Base-by-base conservation (phyloP, 1,284 basidiomycete genomes). In the Meripilus lineatus region DNA sequence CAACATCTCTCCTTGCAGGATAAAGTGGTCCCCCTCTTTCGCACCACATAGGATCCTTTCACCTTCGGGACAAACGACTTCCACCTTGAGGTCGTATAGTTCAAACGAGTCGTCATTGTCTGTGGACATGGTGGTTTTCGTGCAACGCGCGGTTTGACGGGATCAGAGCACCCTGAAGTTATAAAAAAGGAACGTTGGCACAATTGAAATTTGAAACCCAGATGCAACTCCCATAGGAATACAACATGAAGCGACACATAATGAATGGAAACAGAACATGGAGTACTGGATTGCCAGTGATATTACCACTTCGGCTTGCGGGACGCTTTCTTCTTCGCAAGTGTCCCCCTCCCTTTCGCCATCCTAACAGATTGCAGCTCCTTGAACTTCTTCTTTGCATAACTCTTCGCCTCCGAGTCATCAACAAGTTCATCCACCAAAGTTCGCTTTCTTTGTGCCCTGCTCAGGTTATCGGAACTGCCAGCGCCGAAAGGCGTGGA, bases 331-430 rank as follows among this genome's bases (percentile, higher is more conserved):
- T 81, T 89, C 51, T 78, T 78, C 48, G 74, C 77, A 11, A 89
- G 69, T 7, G 87, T 91, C 42, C 84, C 85, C 49, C 78, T 75
- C 8, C 90, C 91, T 58, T 73, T 82, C 35, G 82, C 81, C 44
- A 81, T 85, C 53, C 84, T 75, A 47, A 78, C 77, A 22, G 64
- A 61, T 65, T 93, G 89, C 46, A 96, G 65, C 51, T 95, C 91
- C 48, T 78, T 79, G 64, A 93, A 97, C 70, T 97, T 98, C 69
- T 84, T 83, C 71, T 97, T 97, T 32, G 94, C 89, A 62, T 96
- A 97, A 45, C 82, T 75, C 55, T 81, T 83, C 15, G 90, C 80
- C 61, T 89, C 85, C 2, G 88, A 82, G 66, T 98, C 93, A 51
- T 86, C 83, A 39, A 97, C 80, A 15, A 98, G 70, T 58, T 92